Conservation (phyloP, 2,329 filamentous ascomycete species). For the Apiospora arundinis region DNA sequence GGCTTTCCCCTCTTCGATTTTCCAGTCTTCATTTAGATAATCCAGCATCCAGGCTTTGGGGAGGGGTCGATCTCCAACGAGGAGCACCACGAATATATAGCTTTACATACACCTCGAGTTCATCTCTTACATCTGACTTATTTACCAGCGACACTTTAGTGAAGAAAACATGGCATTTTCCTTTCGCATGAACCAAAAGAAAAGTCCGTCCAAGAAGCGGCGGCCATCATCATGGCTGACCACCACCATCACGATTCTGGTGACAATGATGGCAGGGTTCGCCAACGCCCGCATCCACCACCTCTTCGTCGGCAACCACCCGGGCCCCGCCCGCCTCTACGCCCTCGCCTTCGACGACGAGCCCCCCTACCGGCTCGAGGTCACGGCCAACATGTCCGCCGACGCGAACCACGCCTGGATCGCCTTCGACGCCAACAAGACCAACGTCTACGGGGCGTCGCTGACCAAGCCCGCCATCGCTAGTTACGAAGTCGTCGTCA, state of each 20-base stretch:
- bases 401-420: slow-evolving; percentile 31
- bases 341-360: slow-evolving; percentile 37
- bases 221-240: not conserved
- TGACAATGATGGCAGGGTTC: not conserved
- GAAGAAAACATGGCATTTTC: no score
- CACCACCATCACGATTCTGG: not conserved
- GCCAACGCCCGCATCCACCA: slow-evolving; percentile 54
- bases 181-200: not conserved
- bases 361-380: not conserved
- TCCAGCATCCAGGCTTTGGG: no score
- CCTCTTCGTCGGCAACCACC: slow-evolving; percentile 70
- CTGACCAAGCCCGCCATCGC: not conserved
- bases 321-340: slow-evolving; percentile 66
- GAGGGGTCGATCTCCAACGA: no score
- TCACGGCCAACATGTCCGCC: slow-evolving; percentile 52
- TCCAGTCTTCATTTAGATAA: no score
- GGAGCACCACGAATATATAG: no score
- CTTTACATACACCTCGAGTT: no score
- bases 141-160: no score
- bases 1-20: no score
- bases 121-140: no score
- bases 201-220: no score
- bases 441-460: slow-evolving; percentile 14
- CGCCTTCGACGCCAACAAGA: slow-evolving; percentile 27
- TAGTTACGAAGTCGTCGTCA: not conserved